Evolutionary conservation across 2,329 filamentous ascomycete genomes (phyloP), one percentile per base, ranked within the genome.

Genomic region (Exophiala alcalophila): DNA sequence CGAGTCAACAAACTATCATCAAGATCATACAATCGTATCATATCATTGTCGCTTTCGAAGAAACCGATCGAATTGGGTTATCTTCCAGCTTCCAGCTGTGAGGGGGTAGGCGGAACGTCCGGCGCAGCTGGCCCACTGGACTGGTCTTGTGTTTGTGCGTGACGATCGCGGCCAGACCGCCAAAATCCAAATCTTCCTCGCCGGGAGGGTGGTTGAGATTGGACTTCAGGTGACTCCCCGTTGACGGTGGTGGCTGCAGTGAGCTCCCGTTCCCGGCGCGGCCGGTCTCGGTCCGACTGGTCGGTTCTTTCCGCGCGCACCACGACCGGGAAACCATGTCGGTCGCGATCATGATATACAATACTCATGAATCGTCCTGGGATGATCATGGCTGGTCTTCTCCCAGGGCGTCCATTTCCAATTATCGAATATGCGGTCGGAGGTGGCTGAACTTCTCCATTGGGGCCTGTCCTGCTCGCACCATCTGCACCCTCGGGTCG

Each of bases 401-500:
- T 32, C 63, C 56, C 41, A 63, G 64, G 12, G 59, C 62, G 48
- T 59, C 59, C 34, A 62, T 62, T 19, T 64, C 62, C 34, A 57
- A 60, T 50, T 55, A 60, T 19, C 53, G 59, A 40, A 49, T 50
- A 53, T 31, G 58, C 23, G 55, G 60, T 50, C 16, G 49, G 47
- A 41, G 49, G 41, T 24, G 41, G 21, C 41, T 40, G 28, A 18
- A 34, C 14, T 27, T 49, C 24, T 39, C 38, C 18, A 19, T 49
- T 38, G 16, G 40, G 29, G 32, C 44, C 29, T 24, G 20, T 39
- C 29, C 44, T 47, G 29, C 15, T 33, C 34, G 63, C 66, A 35
- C 50, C 47, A 27, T 57, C 57, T 27, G 58, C 35, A 37, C 67
- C 72, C 49, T 81, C 78, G 3, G 85, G 73, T 11, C 88, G 84